phyloP scores from a whole-genome alignment of 495 filamentous ascomycete species.

The Penicillium canariense region DNA sequence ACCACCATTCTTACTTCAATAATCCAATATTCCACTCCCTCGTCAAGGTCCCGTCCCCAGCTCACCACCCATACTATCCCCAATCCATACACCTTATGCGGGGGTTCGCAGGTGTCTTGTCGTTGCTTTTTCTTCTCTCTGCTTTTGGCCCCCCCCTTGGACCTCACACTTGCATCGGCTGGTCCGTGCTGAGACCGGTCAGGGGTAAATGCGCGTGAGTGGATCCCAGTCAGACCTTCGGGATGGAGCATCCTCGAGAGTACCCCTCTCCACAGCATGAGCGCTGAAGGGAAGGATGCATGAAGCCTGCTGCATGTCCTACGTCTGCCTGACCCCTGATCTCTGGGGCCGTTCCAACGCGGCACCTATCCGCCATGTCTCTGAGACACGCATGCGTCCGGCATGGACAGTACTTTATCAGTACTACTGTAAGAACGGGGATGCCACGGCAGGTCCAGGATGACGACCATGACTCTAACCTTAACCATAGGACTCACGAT shows the following conservation, averaged over 20 bases:
- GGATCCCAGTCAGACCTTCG: conserved; percentile 17
- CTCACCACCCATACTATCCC: not conserved
- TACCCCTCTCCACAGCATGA: conserved; percentile 14
- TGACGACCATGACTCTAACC: too few relatives aligned
- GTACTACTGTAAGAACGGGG: not conserved
- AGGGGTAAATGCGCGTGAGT: conserved; percentile 27
- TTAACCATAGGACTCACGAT: too few relatives aligned
- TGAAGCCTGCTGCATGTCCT: not conserved
- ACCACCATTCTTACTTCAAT: not conserved
- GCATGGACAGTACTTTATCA: not conserved
- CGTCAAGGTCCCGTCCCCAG: not conserved
- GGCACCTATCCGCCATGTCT: not conserved
- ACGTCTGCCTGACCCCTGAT: not conserved
- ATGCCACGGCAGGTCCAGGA: too few relatives aligned
- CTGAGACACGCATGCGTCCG: not conserved
- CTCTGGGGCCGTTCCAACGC: not conserved
- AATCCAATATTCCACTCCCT: not conserved
- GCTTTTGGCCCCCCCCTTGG: not conserved
- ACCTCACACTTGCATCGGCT: conserved; percentile 1
- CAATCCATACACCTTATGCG: not conserved
- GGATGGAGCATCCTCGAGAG: conserved; percentile 17
- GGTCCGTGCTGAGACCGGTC: conserved; percentile 22
- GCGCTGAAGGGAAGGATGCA: not conserved
- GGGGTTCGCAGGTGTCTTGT: not conserved
- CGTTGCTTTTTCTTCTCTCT: conserved; percentile 14